Percentiles rank a stretch among this genome's conserved stretches.
Evolutionary conservation across 108 stramenopile genomes (phyloP).

Genomic region (Fragilariopsis cylindrus): DNA sequence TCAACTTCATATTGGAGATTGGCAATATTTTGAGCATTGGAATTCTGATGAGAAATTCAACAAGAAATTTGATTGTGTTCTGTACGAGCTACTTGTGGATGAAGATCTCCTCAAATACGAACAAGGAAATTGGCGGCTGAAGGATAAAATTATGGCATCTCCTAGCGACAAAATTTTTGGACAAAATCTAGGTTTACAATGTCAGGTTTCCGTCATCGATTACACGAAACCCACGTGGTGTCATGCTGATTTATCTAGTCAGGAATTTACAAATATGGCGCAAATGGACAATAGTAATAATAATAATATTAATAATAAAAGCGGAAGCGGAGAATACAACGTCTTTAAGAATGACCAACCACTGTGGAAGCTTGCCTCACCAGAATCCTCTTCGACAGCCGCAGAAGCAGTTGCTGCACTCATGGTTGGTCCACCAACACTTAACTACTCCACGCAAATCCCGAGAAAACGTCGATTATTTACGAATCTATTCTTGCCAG

Average conservation of each 20-base stretch:
- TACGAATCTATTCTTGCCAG: slow-evolving; percentile 75
- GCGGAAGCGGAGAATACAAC: neutral
- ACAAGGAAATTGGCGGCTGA: slow-evolving; percentile 7
- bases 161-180: slow-evolving; percentile 59
- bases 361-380: slow-evolving; percentile 68
- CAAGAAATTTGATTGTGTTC: slow-evolving; percentile 46
- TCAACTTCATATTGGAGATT: slow-evolving; percentile 72
- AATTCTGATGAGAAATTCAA: slow-evolving; percentile 49
- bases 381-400: slow-evolving; percentile 42
- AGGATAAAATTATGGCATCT: slow-evolving; percentile 56
- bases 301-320: neutral
- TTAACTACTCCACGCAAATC: slow-evolving; percentile 23
- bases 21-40: slow-evolving; percentile 62
- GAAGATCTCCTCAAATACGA: slow-evolving; percentile 41
- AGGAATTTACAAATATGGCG: slow-evolving; percentile 50
- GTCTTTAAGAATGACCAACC: slow-evolving; percentile 21
- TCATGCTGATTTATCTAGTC: slow-evolving; percentile 73
- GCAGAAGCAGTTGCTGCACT: slow-evolving; percentile 63
- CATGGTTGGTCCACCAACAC: slow-evolving; percentile 53
- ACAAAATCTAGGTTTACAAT: slow-evolving; percentile 52
- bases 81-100: slow-evolving; percentile 74
- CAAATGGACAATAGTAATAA: slow-evolving; percentile 3
- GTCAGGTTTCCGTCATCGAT: slow-evolving; percentile 69
- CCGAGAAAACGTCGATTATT: slow-evolving; percentile 61
- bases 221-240: slow-evolving; percentile 67